phyloP scores from a whole-genome alignment of 306 rosid species.

The Lotus japonicus region DNA sequence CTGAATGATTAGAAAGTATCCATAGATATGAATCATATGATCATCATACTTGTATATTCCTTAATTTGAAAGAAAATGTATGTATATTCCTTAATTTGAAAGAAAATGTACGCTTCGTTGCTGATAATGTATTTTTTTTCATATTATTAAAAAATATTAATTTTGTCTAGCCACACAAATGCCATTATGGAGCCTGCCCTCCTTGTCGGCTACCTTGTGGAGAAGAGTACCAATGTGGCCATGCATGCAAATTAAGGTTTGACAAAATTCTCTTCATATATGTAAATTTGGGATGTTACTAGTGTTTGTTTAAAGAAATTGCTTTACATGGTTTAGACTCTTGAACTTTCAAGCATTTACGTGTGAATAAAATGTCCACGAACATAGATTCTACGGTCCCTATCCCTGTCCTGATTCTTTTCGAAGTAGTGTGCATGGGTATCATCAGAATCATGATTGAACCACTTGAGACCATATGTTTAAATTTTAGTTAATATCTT shows the following conservation, averaged over 20 bases:
- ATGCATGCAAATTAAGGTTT: conserved; percentile 82
- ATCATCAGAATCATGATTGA: conserved; percentile 8
- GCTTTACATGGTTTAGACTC: background rate
- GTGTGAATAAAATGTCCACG: background rate
- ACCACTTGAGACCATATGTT: background rate
- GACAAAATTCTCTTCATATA: background rate
- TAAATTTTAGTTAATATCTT: background rate
- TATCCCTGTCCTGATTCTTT: background rate
- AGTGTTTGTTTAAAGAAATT: background rate
- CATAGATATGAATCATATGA: background rate
- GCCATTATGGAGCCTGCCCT: conserved; percentile 94
- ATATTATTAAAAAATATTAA: conserved; percentile 19
- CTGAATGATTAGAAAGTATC: background rate
- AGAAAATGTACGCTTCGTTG: background rate
- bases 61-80: conserved; percentile 1
- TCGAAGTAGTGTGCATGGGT: background rate
- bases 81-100: conserved; percentile 1
- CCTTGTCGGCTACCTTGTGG: conserved; percentile 73
- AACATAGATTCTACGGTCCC: background rate
- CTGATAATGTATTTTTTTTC: background rate
- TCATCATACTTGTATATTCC: background rate
- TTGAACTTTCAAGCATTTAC: background rate
- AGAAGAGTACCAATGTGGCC: conserved; percentile 80
- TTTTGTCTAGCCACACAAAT: conserved; percentile 80
- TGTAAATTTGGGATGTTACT: conserved; percentile 8